Evolutionary conservation across 2,329 filamentous ascomycete species (phyloP).

Genomic region (Fusarium sulawesiense): DNA sequence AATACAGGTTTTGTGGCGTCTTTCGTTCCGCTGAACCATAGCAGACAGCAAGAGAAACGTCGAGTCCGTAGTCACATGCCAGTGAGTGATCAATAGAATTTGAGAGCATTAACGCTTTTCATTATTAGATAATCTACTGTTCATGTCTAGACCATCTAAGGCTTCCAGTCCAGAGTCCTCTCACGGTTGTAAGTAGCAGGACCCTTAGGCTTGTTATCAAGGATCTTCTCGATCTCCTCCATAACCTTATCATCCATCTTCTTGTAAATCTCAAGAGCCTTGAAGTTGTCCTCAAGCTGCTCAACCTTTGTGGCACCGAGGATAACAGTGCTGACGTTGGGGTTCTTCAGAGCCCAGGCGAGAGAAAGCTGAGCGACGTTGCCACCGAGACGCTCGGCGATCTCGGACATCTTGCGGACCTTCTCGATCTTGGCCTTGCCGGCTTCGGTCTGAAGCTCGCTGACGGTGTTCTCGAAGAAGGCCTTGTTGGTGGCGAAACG

Average conservation of each 20-base stretch:
- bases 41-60: neutral
- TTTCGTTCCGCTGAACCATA: neutral
- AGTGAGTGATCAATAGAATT: neutral
- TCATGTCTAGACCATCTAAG: slow-evolving; percentile 2
- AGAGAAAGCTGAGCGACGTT: slow-evolving; percentile 43
- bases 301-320: slow-evolving; percentile 45
- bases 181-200: slow-evolving; percentile 33
- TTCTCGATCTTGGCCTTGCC: slow-evolving; percentile 46
- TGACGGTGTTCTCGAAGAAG: slow-evolving; percentile 33
- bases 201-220: slow-evolving; percentile 38
- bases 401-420: slow-evolving; percentile 39
- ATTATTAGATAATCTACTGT: neutral
- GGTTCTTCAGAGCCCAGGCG: slow-evolving; percentile 45
- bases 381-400: slow-evolving; percentile 44
- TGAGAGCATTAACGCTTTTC: neutral
- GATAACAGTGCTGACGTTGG: slow-evolving; percentile 48
- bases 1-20: neutral
- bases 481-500: slow-evolving; percentile 58
- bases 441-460: slow-evolving; percentile 24
- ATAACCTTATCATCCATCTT: slow-evolving; percentile 38
- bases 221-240: slow-evolving; percentile 42
- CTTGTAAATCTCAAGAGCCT: slow-evolving; percentile 36
- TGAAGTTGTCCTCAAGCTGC: slow-evolving; percentile 45
- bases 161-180: slow-evolving; percentile 19
- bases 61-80: neutral